A percentile compares a stretch with the other conserved stretches of the same genome.
phyloP scores from a whole-genome alignment of 495 filamentous ascomycete genomes.

The Xylaria bambusicola region DNA sequence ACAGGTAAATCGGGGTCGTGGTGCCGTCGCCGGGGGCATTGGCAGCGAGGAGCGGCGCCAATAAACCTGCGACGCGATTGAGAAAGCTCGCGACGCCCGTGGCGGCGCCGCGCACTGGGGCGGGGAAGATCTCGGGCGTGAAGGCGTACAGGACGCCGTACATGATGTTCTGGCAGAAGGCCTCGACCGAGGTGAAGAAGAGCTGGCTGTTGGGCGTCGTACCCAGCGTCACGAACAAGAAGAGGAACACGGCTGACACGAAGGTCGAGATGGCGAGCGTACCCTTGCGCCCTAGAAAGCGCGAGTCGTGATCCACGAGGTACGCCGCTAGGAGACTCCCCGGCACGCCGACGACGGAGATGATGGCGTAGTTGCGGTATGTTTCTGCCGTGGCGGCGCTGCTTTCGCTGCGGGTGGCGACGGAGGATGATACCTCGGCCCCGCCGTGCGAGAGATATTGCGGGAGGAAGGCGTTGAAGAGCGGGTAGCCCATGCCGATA shows the following conservation, averaged over 20 bases:
- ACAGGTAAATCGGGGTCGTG: conserved; percentile 71
- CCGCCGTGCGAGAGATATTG: conserved; percentile 76
- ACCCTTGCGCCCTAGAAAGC: conserved; percentile 70
- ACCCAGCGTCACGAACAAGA: conserved; percentile 56
- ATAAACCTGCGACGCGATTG: conserved; percentile 71
- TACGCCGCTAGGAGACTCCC: conserved; percentile 71
- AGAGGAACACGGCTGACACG: conserved; percentile 74
- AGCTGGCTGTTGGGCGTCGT: conserved; percentile 64
- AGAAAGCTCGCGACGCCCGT: conserved; percentile 74
- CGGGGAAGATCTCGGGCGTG: conserved; percentile 81
- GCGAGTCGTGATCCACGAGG: conserved; percentile 65
- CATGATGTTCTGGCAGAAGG: conserved; percentile 77
- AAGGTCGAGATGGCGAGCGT: conserved; percentile 67
- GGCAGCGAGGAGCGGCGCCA: conserved; percentile 77
- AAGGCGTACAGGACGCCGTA: conserved; percentile 88
- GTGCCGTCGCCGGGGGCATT: conserved; percentile 66
- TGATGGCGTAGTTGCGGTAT: conserved; percentile 78
- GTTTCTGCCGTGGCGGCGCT: conserved; percentile 31
- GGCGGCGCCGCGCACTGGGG: conserved; percentile 75
- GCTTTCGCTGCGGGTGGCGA: conserved; percentile 29
- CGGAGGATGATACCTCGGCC: conserved; percentile 54
- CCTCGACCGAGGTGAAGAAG: conserved; percentile 75
- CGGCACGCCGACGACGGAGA: conserved; percentile 69
- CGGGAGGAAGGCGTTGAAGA: conserved; percentile 85
- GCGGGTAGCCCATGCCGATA: conserved; percentile 64